Conservation (phyloP, 441 rosid species). For the Capsella rubella region DNA sequence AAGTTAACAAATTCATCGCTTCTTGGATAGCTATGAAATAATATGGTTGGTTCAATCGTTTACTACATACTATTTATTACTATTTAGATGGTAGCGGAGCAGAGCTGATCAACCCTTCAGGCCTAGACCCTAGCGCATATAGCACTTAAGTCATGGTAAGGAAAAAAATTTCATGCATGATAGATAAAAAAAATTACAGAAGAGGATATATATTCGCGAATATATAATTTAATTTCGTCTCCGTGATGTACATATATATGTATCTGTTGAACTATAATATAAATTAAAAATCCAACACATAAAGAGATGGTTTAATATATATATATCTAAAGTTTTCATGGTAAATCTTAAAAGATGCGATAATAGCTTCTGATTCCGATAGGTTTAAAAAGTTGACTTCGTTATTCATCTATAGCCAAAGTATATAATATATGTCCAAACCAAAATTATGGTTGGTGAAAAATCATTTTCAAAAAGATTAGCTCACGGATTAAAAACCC, state of each 20-base stretch:
- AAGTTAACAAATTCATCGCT: background rate
- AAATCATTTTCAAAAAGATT: background rate
- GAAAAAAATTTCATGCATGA: background rate
- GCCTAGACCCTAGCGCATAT: too few relatives aligned
- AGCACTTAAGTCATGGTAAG: background rate
- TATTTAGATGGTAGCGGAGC: background rate
- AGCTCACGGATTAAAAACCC: constrained; percentile 9
- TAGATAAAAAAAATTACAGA: background rate
- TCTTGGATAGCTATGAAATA: background rate
- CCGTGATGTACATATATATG: background rate
- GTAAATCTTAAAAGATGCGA: background rate
- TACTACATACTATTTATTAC: background rate
- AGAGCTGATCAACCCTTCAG: background rate
- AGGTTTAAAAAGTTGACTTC: background rate
- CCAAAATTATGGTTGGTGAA: constrained; percentile 4
- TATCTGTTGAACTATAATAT: background rate
- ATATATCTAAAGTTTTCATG: background rate
- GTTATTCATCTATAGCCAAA: background rate
- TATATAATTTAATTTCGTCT: background rate
- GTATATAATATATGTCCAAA: background rate
- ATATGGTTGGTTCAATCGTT: background rate
- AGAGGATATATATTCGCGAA: too few relatives aligned
- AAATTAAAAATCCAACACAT: background rate
- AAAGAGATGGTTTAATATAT: background rate
- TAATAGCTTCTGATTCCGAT: background rate